Conservation (phyloP, 2,329 filamentous ascomycete genomes). For the Fusarium sterilihyphosum region DNA sequence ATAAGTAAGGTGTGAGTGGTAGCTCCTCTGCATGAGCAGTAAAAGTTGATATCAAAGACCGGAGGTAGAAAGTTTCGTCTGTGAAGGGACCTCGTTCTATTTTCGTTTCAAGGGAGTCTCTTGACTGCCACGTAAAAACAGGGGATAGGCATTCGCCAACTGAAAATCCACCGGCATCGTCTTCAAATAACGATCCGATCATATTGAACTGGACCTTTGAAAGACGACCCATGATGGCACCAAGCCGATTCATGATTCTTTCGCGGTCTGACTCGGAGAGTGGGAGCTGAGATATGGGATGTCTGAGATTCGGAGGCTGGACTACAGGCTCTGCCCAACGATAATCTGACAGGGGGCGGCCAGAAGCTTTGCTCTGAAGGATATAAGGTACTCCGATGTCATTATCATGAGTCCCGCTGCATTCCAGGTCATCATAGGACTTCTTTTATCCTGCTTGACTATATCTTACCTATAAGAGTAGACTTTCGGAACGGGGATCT, state of each 20-base stretch:
- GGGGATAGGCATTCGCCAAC: not conserved
- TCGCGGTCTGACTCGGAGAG: accelerated
- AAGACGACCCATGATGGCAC: not conserved
- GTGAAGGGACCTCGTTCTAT: not conserved
- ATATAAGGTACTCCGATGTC: constrained; percentile 38
- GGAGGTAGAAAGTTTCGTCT: accelerated
- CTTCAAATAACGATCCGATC: not conserved
- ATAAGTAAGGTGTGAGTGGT: not conserved
- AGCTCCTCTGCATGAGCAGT: not conserved
- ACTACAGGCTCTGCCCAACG: constrained; percentile 14
- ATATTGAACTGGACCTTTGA: not conserved
- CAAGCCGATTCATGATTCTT: not conserved
- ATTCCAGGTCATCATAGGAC: accelerated
- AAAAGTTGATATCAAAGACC: not conserved
- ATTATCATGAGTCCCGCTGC: constrained; percentile 26
- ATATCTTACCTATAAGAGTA: not conserved
- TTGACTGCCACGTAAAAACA: not conserved
- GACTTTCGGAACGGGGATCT: constrained; percentile 33
- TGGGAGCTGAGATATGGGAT: not conserved
- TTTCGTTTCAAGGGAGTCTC: not conserved
- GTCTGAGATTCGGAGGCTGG: not conserved
- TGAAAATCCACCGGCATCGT: not conserved
- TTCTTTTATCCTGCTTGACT: accelerated
- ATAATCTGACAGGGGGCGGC: constrained; percentile 30
- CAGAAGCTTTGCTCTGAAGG: constrained; percentile 37